Base-by-base conservation (phyloP, 2,329 filamentous ascomycete species). In the Sporothrix curviconia region DNA sequence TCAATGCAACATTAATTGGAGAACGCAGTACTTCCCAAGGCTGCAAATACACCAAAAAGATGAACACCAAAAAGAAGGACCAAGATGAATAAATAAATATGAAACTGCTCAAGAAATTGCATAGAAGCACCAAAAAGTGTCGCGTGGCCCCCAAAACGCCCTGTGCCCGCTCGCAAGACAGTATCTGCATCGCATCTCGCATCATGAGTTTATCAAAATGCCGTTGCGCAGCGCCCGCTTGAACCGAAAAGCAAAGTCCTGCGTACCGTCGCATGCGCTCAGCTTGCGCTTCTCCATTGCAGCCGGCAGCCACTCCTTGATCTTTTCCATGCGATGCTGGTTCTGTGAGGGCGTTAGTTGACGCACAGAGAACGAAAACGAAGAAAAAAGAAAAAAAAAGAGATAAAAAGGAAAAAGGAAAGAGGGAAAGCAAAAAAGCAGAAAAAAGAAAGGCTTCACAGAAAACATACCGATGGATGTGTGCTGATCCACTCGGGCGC, bases 401-500 rank as follows among this genome's bases (percentile, higher is more conserved):
- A n/a, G n/a, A n/a, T n/a, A n/a, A n/a, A n/a, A n/a, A n/a, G n/a
- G n/a, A n/a, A n/a, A n/a, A n/a, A n/a, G n/a, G n/a, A n/a, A n/a
- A n/a, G n/a, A n/a, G n/a, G n/a, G n/a, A n/a, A n/a, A n/a, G n/a
- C n/a, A n/a, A n/a, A n/a, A n/a, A n/a, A n/a, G n/a, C n/a, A n/a
- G n/a, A n/a, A n/a, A n/a, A n/a, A 7, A 54, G 6, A 39, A 14
- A 57, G 2, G 32, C 19, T 19, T 14, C 19, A 30, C 5, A n/a
- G 24, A 6, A 55, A 9, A 73, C 80, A 59, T 73, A 84, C 82
- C 61, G 85, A 86, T 36, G 89, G 89, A 73, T 92, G 89, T 6
- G 89, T 92, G 66, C 82, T 87, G 64, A 90, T 71, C 73, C 89
- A 85, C 70, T 91, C 84, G 1, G 87, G 87, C 34, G 81, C 57